Percentiles rank a stretch among this genome's conserved stretches.
Conservation (phyloP, 306 rosid genomes). For the Fragaria ananassa region DNA sequence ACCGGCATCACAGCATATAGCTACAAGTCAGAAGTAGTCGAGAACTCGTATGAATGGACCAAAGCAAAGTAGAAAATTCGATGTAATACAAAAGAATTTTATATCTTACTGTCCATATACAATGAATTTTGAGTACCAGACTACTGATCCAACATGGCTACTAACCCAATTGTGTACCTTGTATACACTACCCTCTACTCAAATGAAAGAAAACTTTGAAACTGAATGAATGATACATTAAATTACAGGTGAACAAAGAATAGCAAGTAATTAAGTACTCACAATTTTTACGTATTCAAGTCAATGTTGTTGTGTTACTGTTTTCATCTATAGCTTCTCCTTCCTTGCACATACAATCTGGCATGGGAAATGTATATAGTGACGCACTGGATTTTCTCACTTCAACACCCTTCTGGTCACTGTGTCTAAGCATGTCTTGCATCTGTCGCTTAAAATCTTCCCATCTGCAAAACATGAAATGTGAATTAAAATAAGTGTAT, state of each 20-base stretch:
- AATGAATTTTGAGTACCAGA: constrained; percentile 20
- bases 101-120: constrained; percentile 32
- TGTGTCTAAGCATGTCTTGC: constrained; percentile 80
- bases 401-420: constrained; percentile 75
- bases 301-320: constrained; percentile 16
- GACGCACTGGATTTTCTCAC: constrained; percentile 68
- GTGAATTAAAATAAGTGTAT: neutral
- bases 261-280: constrained; percentile 12
- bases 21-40: neutral
- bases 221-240: constrained; percentile 30
- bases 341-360: constrained; percentile 90
- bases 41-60: neutral
- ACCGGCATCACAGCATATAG: neutral
- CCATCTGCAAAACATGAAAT: constrained; percentile 52
- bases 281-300: constrained; percentile 16
- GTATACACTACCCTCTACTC: constrained; percentile 4
- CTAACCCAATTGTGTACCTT: constrained; percentile 10
- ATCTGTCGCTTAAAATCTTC: constrained; percentile 55
- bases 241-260: constrained; percentile 43
- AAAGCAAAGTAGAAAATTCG: neutral
- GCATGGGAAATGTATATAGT: constrained; percentile 87
- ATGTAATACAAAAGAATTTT: constrained; percentile 1
- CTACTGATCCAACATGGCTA: neutral
- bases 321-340: constrained; percentile 39
- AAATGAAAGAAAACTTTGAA: constrained; percentile 23